Conservation (phyloP, 768 basidiomycete genomes). For the Peribolospora baueri region DNA sequence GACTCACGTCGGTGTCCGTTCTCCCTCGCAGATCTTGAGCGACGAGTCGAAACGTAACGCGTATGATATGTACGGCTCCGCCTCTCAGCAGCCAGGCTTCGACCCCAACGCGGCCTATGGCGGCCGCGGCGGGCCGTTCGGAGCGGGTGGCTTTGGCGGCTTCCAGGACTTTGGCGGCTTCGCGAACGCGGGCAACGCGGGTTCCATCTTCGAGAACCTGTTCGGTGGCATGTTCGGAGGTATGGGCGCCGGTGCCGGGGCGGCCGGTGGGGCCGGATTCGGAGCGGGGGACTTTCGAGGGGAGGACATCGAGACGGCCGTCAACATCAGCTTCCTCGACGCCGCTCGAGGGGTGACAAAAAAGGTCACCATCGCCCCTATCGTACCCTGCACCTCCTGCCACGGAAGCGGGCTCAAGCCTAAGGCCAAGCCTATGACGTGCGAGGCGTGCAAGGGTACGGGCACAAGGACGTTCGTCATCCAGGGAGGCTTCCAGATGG, state of each 20-base stretch:
- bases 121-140: conserved; percentile 25
- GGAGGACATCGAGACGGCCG: conserved; percentile 51
- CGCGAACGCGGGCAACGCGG: conserved; percentile 11
- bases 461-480: conserved; percentile 75
- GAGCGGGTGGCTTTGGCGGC: conserved; percentile 41
- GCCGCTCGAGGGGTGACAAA: conserved; percentile 72
- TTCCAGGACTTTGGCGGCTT: conserved; percentile 43
- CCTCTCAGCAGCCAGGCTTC: conserved; percentile 81
- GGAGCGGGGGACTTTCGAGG: conserved; percentile 25
- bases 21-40: conserved; percentile 43
- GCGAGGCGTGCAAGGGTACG: conserved; percentile 56
- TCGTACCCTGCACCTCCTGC: conserved; percentile 64
- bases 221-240: conserved; percentile 47
- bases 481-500: conserved; percentile 88
- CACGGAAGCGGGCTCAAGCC: conserved; percentile 62
- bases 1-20: background rate
- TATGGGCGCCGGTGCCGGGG: conserved; percentile 20
- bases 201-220: conserved; percentile 46
- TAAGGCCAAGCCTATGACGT: conserved; percentile 58
- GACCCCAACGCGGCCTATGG: conserved; percentile 56
- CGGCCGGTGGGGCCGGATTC: conserved; percentile 11
- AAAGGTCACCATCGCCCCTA: conserved; percentile 49
- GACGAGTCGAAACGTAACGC: conserved; percentile 78
- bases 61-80: conserved; percentile 76
- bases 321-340: conserved; percentile 69